Percentiles rank a stretch among this genome's conserved stretches.
Evolutionary conservation across 495 filamentous ascomycete genomes (phyloP).

Genomic region (Daldinia grandis): DNA sequence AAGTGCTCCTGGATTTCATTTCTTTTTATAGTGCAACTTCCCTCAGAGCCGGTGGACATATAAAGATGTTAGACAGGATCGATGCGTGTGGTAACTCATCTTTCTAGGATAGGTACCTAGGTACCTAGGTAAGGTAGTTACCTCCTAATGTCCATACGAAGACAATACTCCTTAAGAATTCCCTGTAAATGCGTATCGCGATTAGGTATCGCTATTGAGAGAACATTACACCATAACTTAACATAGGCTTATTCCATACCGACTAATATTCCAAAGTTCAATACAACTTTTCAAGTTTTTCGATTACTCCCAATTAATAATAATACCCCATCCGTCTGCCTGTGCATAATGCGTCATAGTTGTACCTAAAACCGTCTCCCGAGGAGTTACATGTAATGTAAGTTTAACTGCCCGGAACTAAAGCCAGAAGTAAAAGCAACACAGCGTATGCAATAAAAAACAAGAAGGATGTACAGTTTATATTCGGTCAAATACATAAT

Average conservation of each 20-base stretch:
- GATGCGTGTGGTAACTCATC: background rate
- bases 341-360: slow-evolving; percentile 1
- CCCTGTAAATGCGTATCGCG: background rate
- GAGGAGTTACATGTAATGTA: too few relatives aligned
- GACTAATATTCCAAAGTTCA: background rate
- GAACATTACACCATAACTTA: background rate
- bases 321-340: background rate
- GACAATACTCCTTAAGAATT: background rate
- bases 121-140: too few relatives aligned
- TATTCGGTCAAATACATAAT: background rate
- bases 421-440: background rate
- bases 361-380: background rate
- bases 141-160: too few relatives aligned
- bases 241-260: background rate
- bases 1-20: background rate
- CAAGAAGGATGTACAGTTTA: background rate
- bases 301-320: background rate
- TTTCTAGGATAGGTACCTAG: too few relatives aligned
- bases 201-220: background rate
- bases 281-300: background rate
- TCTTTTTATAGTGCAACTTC: background rate
- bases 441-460: background rate
- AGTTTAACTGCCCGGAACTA: background rate
- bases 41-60: background rate
- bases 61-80: background rate